Evolutionary conservation across 768 basidiomycete species (phyloP).

Genomic region (Trametes punicea): DNA sequence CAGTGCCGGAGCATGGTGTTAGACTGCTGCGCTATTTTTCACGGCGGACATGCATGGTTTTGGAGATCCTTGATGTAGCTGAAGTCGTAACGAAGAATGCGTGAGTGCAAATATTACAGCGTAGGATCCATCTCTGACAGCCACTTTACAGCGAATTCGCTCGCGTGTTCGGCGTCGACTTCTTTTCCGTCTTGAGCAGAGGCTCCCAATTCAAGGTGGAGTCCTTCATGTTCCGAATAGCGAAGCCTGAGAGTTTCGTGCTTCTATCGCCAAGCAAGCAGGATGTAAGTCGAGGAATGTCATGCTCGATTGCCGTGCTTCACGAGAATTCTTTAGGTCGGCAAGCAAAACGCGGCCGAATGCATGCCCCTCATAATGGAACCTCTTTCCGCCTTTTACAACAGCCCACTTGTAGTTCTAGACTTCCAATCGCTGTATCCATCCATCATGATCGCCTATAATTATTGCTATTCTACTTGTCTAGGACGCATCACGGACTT

Average conservation of each 20-base stretch:
- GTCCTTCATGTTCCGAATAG: constrained; percentile 96
- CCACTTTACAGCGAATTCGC: constrained; percentile 77
- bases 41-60: constrained; percentile 60
- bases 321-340: constrained; percentile 61
- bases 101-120: constrained; percentile 42
- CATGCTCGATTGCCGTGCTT: neutral
- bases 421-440: constrained; percentile 98
- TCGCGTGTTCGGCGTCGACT: constrained; percentile 95
- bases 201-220: constrained; percentile 99
- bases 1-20: constrained; percentile 50
- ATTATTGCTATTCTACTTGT: constrained; percentile 96
- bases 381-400: constrained; percentile 89
- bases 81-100: constrained; percentile 89
- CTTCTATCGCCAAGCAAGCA: constrained; percentile 85
- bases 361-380: constrained; percentile 96
- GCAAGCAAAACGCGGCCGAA: constrained; percentile 93
- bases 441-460: constrained; percentile 98
- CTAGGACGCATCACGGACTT: constrained; percentile 86
- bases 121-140: neutral
- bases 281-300: constrained; percentile 53
- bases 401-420: constrained; percentile 86
- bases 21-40: constrained; percentile 61
- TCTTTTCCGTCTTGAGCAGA: constrained; percentile 89
- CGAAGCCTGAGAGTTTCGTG: constrained; percentile 92
- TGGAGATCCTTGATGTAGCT: constrained; percentile 77